Conservation (phyloP, 2,329 filamentous ascomycete species). For the Cadophora sp. region DNA sequence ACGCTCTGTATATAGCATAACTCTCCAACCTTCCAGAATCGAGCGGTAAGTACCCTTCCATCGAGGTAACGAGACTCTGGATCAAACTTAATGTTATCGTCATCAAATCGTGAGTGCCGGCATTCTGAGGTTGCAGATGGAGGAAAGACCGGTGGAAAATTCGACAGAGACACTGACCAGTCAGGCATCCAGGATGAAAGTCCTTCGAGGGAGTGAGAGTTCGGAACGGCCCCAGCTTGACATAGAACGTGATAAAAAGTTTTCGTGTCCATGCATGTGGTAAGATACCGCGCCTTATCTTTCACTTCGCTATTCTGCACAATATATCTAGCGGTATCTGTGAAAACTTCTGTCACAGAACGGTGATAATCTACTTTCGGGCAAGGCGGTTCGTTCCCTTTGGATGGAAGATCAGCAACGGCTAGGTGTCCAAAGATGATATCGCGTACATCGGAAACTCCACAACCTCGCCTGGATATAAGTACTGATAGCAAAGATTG, state of each 20-base stretch:
- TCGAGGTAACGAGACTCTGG: no score
- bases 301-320: neutral
- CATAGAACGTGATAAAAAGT: neutral
- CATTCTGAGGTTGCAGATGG: no score
- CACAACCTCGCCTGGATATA: neutral
- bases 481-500: neutral
- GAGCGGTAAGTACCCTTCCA: no score
- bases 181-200: neutral
- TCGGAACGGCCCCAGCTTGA: neutral
- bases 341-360: neutral
- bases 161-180: neutral
- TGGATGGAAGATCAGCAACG: neutral
- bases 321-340: neutral
- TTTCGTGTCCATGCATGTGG: neutral
- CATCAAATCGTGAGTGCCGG: no score
- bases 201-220: neutral
- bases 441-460: neutral
- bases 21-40: no score
- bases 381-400: neutral
- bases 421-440: slow-evolving; percentile 6
- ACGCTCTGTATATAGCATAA: no score
- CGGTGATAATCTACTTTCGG: neutral
- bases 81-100: no score
- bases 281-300: no score
- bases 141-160: neutral